These are phyloP conservation scores for Hypoxylon sp. DNA, from an alignment of 2,329 filamentous ascomycete genomes.

Conservation along the genomic window DNA sequence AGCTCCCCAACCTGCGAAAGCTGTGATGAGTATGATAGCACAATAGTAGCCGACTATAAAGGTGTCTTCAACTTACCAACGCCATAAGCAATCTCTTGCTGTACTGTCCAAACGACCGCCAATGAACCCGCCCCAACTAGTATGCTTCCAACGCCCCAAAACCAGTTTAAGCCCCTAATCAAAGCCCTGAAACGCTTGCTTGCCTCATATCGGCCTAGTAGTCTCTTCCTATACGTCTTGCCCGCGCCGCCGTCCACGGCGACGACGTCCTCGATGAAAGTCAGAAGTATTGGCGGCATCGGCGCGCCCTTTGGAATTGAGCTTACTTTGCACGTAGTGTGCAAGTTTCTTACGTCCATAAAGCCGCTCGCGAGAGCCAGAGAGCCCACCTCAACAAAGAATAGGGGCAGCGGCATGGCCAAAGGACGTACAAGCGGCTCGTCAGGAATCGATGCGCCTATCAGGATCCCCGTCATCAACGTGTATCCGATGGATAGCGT, in stretches of 20 bases:
- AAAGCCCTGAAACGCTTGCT: constrained; percentile 66
- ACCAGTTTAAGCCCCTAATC: constrained; percentile 66
- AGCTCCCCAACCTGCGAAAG: constrained; percentile 44
- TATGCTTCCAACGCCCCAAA: constrained; percentile 67
- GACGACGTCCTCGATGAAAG: constrained; percentile 75
- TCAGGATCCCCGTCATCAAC: constrained; percentile 62
- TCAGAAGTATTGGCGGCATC: constrained; percentile 71
- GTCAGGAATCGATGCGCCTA: constrained; percentile 64
- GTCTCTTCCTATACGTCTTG: constrained; percentile 62
- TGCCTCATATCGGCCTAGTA: constrained; percentile 64
- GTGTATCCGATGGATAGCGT: constrained; percentile 61
- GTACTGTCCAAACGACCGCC: constrained; percentile 61
- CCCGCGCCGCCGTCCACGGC: constrained; percentile 74
- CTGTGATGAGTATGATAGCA: constrained; percentile 16
- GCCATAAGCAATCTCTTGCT: constrained; percentile 60
- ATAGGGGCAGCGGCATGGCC: constrained; percentile 63
- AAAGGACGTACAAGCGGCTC: constrained; percentile 62
- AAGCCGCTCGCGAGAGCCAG: constrained; percentile 57
- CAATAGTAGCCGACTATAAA: background rate
- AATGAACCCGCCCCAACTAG: constrained; percentile 59
- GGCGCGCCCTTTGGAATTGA: constrained; percentile 70
- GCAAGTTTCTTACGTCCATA: constrained; percentile 50
- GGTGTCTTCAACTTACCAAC: constrained; percentile 50
- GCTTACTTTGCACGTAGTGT: constrained; percentile 71
- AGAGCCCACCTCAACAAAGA: constrained; percentile 61